These are phyloP conservation scores for Hygrophoropsis aurantiaca DNA, from an alignment of 768 basidiomycete genomes.

Conservation along the genomic window DNA sequence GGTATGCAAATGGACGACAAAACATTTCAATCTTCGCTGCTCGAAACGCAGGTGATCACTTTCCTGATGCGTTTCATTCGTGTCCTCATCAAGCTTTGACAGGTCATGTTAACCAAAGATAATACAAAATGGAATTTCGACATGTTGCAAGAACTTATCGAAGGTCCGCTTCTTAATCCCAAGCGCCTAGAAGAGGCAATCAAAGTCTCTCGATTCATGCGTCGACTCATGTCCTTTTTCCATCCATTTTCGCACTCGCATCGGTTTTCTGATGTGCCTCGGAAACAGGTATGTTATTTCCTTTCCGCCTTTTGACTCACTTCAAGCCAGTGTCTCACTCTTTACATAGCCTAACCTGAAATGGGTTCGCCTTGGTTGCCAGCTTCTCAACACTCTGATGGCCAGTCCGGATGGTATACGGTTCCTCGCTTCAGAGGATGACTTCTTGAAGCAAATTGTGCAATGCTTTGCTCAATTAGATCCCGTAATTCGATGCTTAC, in stretches of 20 bases:
- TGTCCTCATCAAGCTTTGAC: conserved; percentile 6
- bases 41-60: conserved; percentile 77
- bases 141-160: conserved; percentile 80
- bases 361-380: conserved; percentile 86
- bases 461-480: conserved; percentile 91
- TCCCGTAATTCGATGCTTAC: conserved; percentile 50
- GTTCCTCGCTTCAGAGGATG: conserved; percentile 81
- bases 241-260: conserved; percentile 83
- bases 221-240: conserved; percentile 90
- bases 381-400: conserved; percentile 79
- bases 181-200: conserved; percentile 95
- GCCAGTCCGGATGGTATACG: conserved; percentile 80
- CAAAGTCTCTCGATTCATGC: conserved; percentile 83
- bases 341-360: conserved; percentile 62
- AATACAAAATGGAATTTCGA: conserved; percentile 93
- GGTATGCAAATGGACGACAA: conserved; percentile 96
- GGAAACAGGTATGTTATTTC: conserved; percentile 51
- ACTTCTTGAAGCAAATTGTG: conserved; percentile 78
- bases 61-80: not conserved
- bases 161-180: conserved; percentile 89
- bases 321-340: too few species aligned
- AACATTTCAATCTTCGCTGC: conserved; percentile 78
- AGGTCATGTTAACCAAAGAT: conserved; percentile 89
- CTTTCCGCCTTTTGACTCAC: not conserved
- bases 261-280: conserved; percentile 81